Percentiles rank a stretch among this genome's conserved stretches.
These are phyloP conservation scores for Jamesozyma hellenica DNA, from an alignment of 805 yeast species.

Conservation along the genomic window DNA sequence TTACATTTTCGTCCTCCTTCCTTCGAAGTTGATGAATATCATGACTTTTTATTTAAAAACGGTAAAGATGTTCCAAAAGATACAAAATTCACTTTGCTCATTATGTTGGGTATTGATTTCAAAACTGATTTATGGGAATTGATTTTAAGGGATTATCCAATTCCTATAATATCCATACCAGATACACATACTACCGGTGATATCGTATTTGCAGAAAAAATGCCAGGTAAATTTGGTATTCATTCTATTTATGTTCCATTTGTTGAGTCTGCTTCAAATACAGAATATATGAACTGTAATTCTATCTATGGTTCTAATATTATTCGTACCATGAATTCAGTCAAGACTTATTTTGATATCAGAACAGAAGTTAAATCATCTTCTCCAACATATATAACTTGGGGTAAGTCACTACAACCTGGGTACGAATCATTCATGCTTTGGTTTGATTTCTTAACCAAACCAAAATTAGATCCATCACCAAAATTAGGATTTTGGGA, in stretches of 20 bases:
- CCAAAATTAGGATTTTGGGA: constrained; percentile 65
- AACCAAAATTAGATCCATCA: constrained; percentile 61
- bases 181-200: constrained; percentile 35
- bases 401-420: constrained; percentile 57
- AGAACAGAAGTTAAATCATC: constrained; percentile 36
- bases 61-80: constrained; percentile 47
- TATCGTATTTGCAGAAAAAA: constrained; percentile 48
- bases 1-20: constrained; percentile 25
- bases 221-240: constrained; percentile 36
- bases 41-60: constrained; percentile 31
- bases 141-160: constrained; percentile 44
- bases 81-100: constrained; percentile 42
- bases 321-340: constrained; percentile 54
- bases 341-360: constrained; percentile 45
- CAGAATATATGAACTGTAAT: constrained; percentile 30
- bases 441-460: constrained; percentile 56
- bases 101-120: constrained; percentile 41
- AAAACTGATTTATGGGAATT: constrained; percentile 36
- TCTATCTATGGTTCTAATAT: constrained; percentile 48
- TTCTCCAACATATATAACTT: constrained; percentile 43
- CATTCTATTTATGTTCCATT: constrained; percentile 47
- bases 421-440: constrained; percentile 51
- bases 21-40: constrained; percentile 20
- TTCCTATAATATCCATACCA: constrained; percentile 46
- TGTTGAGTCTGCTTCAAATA: constrained; percentile 37